Conservation (phyloP, 495 filamentous ascomycete species). For the Pseudoneurospora amorphoporcata region DNA sequence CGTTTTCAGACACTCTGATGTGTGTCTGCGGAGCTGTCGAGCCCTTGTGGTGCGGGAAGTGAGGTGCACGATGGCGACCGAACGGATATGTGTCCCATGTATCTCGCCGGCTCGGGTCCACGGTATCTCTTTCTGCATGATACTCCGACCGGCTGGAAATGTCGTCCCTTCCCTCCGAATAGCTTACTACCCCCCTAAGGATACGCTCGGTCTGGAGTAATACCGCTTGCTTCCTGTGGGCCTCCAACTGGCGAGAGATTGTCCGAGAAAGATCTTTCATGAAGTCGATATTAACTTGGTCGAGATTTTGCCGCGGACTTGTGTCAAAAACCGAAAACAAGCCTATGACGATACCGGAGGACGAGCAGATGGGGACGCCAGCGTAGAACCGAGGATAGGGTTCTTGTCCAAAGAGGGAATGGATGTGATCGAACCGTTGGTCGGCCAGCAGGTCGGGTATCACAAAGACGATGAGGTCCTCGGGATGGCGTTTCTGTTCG, state of each 20-base stretch:
- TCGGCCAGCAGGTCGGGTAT: slow-evolving; percentile 42
- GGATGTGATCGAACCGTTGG: slow-evolving; percentile 33
- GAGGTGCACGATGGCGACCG: background rate
- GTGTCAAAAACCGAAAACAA: slow-evolving; percentile 58
- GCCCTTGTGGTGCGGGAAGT: background rate
- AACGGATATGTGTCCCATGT: background rate
- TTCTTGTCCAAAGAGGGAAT: slow-evolving; percentile 14
- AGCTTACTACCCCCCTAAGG: slow-evolving; percentile 50
- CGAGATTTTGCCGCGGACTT: slow-evolving; percentile 33
- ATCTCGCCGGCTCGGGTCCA: background rate
- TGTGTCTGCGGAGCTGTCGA: background rate
- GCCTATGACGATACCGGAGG: slow-evolving; percentile 59
- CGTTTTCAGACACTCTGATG: background rate
- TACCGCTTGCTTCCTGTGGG: slow-evolving; percentile 45
- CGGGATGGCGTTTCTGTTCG: slow-evolving; percentile 10
- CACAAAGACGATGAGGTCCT: slow-evolving; percentile 30
- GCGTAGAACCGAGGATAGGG: slow-evolving; percentile 49
- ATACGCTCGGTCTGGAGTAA: slow-evolving; percentile 48
- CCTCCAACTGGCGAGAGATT: slow-evolving; percentile 55
- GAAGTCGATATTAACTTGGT: slow-evolving; percentile 26
- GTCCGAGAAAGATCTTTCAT: slow-evolving; percentile 41
- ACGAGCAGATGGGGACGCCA: slow-evolving; percentile 56
- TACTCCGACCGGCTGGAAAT: slow-evolving; percentile 3
- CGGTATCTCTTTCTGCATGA: slow-evolving; percentile 5
- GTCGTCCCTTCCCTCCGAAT: slow-evolving; percentile 46